phyloP scores from a whole-genome alignment of 441 rosid species.

The Manihot esculenta region DNA sequence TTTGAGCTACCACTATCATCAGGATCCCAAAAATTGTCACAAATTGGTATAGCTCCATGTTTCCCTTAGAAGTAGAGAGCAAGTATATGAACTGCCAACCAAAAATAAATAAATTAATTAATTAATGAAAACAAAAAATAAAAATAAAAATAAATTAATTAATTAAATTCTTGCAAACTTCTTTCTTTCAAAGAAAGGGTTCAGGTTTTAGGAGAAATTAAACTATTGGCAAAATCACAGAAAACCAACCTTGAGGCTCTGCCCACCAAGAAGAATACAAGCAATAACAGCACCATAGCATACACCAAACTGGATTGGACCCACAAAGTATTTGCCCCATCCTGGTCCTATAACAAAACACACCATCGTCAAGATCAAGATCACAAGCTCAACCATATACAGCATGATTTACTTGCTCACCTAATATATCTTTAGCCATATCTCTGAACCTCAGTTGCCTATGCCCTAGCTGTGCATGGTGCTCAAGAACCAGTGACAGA shows the following conservation, averaged over 20 bases:
- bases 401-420: background rate
- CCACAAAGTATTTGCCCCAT: constrained; percentile 40
- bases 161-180: no score
- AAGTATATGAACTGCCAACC: constrained; percentile 35
- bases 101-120: no score
- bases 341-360: constrained; percentile 27
- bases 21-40: constrained; percentile 32
- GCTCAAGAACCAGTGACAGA: constrained; percentile 40
- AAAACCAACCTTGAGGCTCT: constrained; percentile 34
- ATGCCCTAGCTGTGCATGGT: constrained; percentile 30
- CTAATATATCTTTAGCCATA: constrained; percentile 38
- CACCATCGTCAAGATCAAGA: no score
- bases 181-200: no score
- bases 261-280: constrained; percentile 38
- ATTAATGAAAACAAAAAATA: no score
- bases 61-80: constrained; percentile 26
- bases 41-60: constrained; percentile 40
- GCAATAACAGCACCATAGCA: constrained; percentile 41
- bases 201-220: background rate
- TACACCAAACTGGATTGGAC: constrained; percentile 35
- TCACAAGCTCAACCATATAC: no score
- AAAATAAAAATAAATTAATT: no score
- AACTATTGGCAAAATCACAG: background rate
- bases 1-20: constrained; percentile 31
- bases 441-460: constrained; percentile 42